A percentile compares a stretch with the other conserved stretches of the same genome.
Conservation (phyloP, 2,329 filamentous ascomycete species). For the Exophiala calicioides region DNA sequence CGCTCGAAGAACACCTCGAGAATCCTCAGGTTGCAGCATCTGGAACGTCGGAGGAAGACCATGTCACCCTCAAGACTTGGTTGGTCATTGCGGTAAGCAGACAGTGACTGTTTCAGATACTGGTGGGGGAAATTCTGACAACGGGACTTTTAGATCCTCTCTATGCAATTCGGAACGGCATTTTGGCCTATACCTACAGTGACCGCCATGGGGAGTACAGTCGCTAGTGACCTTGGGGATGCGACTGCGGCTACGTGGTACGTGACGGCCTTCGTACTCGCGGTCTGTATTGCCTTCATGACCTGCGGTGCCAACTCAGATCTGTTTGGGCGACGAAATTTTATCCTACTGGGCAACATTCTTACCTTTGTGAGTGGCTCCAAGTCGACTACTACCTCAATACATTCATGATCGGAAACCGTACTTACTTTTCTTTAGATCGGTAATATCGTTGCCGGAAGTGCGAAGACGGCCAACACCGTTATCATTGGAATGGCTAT, state of each 20-base stretch:
- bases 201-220: conserved; percentile 1
- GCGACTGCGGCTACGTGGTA: conserved; percentile 2
- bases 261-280: conserved; percentile 2
- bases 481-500: conserved; percentile 8
- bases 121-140: background rate
- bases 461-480: background rate
- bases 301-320: conserved; percentile 42
- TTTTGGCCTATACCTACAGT: conserved; percentile 14
- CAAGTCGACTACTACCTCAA: too few relatives aligned
- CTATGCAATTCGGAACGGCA: conserved; percentile 5
- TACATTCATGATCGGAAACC: too few relatives aligned
- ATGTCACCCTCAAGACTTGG: conserved; percentile 10
- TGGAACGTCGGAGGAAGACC: background rate
- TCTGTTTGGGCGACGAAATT: conserved; percentile 50
- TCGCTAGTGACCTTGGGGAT: conserved; percentile 11
- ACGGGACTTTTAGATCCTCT: conserved; percentile 7
- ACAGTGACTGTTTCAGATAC: background rate
- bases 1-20: conserved; percentile 1
- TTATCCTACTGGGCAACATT: conserved; percentile 48
- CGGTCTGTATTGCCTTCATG: conserved; percentile 10
- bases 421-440: too few relatives aligned
- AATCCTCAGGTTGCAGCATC: background rate
- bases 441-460: conserved; percentile 8
- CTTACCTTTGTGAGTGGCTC: conserved; percentile 35
- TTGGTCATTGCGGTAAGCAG: conserved; percentile 7